A percentile compares a stretch with the other conserved stretches of the same genome.
Conservation (phyloP, 352 stramenopile species). For the Thalassiosira livingstoniorum region DNA sequence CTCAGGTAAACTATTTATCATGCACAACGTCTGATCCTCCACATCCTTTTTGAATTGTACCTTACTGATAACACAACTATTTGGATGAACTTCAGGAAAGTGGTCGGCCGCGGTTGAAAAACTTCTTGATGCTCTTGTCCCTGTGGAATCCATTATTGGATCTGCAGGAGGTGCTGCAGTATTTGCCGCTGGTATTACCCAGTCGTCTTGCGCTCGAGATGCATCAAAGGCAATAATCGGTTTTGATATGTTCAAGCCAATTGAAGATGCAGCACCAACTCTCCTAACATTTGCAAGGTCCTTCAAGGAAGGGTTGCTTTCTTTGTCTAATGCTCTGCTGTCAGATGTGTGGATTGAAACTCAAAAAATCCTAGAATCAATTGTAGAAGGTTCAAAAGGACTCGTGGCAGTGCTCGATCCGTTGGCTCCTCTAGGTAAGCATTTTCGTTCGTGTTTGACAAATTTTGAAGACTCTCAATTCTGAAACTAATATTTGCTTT, state of each 20-base stretch:
- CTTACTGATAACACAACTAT: too few species aligned
- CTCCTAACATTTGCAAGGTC: not conserved
- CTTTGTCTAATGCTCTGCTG: not conserved
- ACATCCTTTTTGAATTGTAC: too few species aligned
- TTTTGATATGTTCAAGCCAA: not conserved
- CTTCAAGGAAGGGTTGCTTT: not conserved
- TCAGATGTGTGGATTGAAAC: not conserved
- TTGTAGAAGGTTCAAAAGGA: not conserved
- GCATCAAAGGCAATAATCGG: not conserved
- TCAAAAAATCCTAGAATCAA: not conserved
- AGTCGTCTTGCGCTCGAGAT: not conserved
- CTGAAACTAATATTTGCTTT: not conserved
- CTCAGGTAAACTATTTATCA: too few species aligned
- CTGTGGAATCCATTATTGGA: not conserved
- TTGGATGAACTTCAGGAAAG: not conserved
- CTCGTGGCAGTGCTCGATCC: not conserved
- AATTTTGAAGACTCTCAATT: not conserved
- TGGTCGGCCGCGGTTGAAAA: not conserved
- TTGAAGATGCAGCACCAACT: conserved; percentile 1
- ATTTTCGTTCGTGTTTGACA: not conserved
- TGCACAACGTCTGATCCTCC: too few species aligned
- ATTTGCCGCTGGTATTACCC: not conserved
- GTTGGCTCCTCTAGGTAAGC: not conserved
- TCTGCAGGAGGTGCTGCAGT: not conserved
- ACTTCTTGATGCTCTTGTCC: not conserved